phyloP scores from a whole-genome alignment of 768 basidiomycete genomes.

The Nevesoporus exiguus region DNA sequence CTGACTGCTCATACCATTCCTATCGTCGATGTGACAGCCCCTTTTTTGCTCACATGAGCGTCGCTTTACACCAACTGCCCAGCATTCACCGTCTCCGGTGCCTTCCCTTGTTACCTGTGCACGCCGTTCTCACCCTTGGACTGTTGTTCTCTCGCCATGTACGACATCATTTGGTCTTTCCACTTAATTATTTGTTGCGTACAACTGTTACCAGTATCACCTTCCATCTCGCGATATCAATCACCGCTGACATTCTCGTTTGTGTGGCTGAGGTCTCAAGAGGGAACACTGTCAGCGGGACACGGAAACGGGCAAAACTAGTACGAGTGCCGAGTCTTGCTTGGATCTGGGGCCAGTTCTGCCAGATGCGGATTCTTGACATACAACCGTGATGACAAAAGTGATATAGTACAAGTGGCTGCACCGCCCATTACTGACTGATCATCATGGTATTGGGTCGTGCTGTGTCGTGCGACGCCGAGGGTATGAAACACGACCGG shows the following conservation, averaged over 20 bases:
- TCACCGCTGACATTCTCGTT: background rate
- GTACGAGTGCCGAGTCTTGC: background rate
- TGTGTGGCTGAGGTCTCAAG: background rate
- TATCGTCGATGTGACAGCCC: background rate
- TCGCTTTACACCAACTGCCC: background rate
- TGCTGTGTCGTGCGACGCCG: slow-evolving; percentile 5
- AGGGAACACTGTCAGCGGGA: too few species aligned
- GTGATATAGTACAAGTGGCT: slow-evolving; percentile 22
- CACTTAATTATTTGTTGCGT: slow-evolving; percentile 23
- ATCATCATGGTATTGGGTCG: slow-evolving; percentile 17
- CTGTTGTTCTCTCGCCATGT: slow-evolving; percentile 17
- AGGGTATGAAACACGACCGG: slow-evolving; percentile 19
- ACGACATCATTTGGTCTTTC: slow-evolving; percentile 8
- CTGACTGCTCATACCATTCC: slow-evolving; percentile 6
- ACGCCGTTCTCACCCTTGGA: background rate
- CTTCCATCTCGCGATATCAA: slow-evolving; percentile 5
- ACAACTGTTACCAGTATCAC: slow-evolving; percentile 9
- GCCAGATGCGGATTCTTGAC: slow-evolving; percentile 6
- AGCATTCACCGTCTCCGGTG: background rate
- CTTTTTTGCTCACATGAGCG: background rate
- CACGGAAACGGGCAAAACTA: background rate
- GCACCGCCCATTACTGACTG: slow-evolving; percentile 11
- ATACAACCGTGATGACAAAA: slow-evolving; percentile 21
- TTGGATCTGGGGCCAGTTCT: slow-evolving; percentile 7
- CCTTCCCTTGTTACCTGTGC: background rate